Evolutionary conservation across 2,329 filamentous ascomycete genomes (phyloP), one percentile per base, ranked within the genome.

Genomic region (Penicillium occitanis): DNA sequence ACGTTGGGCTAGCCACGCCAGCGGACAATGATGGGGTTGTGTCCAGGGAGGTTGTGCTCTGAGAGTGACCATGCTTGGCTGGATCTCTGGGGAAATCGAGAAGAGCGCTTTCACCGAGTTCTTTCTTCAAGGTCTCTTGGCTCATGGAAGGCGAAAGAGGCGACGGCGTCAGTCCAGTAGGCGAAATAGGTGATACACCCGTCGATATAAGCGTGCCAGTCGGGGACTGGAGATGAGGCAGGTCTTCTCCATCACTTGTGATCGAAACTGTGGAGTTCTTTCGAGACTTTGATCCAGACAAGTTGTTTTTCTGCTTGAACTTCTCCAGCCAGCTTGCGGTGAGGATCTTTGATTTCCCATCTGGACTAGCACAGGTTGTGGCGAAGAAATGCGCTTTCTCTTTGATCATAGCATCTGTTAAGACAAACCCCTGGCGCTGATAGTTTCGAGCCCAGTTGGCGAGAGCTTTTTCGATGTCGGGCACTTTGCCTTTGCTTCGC

Each of bases 381-480:
- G 91, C 90, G 76, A 97, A 97, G 69, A 92, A 89, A 60, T 85
- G 85, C 1, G 92, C 92, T 78, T 96, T 93, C 69, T 96, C 91
- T 74, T 90, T 87, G 72, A 97, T 94, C 70, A 91, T 87, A n/a
- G 88, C 86, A 76, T 96, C 92, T 37, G 86, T 90, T 50, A 97
- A 82, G 17, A 88, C 83, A 44, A 89, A 82, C 0, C 93, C 93
- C 73, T 90, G 87, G 74, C 89, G 88, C 74, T 92, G 89, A 74
- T 91, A 88, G 71, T 96, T 95, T 75, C 88, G 87, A 37, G 92
- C 89, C 90, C 93, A 98, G 74, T 93, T 93, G 57, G 90, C 87
- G 48, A 99, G 85, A 1, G 94, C 92, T 73, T 93, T 89, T 76
- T 98, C 95, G 73, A 98, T 93, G 79, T 98, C 93, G 11, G 92